phyloP scores from a whole-genome alignment of 2,329 filamentous ascomycete species.

The Microdochium nivale region DNA sequence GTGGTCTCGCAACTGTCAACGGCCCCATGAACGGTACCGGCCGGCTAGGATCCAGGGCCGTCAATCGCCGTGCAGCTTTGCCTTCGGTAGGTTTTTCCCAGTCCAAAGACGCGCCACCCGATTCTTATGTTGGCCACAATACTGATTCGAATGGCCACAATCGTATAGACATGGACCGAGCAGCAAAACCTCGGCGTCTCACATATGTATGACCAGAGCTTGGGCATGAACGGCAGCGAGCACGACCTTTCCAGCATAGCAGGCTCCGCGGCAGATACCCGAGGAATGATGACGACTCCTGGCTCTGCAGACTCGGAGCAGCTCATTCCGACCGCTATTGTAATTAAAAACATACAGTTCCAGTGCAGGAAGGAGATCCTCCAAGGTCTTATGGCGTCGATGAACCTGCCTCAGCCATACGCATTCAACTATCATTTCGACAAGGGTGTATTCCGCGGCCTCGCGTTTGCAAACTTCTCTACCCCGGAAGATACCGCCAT shows the following conservation, averaged over 20 bases:
- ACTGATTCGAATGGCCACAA: neutral
- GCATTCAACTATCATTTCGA: constrained; percentile 99
- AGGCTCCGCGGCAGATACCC: constrained; percentile 25
- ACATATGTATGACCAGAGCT: constrained; percentile 22
- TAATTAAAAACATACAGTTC: constrained; percentile 99
- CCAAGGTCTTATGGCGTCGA: constrained; percentile 85
- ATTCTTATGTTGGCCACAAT: constrained; percentile 5
- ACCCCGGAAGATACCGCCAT: constrained; percentile 86
- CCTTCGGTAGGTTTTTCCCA: constrained; percentile 56
- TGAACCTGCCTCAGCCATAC: constrained; percentile 89
- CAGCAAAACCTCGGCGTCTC: constrained; percentile 30
- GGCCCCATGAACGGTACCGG: constrained; percentile 58
- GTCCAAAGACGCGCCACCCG: constrained; percentile 1
- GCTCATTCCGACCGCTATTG: constrained; percentile 94
- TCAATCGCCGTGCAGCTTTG: constrained; percentile 51
- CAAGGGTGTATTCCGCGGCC: constrained; percentile 88
- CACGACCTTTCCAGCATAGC: constrained; percentile 22
- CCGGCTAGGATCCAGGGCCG: constrained; percentile 38
- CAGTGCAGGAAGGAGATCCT: constrained; percentile 96
- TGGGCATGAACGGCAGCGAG: constrained; percentile 30
- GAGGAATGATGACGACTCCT: constrained; percentile 32
- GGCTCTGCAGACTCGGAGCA: constrained; percentile 61
- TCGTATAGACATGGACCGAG: constrained; percentile 41
- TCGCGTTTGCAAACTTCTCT: constrained; percentile 97
- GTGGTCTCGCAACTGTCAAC: constrained; percentile 51